Evolutionary conservation across 2,329 filamentous ascomycete genomes (phyloP), one percentile per base, ranked within the genome.

Genomic region (Ceratocystis huliohia): DNA sequence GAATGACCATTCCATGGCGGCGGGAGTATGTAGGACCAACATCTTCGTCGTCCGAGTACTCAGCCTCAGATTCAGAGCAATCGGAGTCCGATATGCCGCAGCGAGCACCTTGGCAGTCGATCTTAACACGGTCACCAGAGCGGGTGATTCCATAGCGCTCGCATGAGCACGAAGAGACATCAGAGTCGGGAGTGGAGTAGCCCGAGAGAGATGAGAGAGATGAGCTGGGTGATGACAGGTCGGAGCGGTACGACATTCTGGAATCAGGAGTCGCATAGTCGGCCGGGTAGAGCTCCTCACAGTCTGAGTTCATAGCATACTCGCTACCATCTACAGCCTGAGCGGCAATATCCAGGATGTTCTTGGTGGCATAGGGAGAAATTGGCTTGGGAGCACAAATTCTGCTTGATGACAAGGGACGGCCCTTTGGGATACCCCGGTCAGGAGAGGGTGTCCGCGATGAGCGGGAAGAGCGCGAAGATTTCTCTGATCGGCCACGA

Each of bases 131-230:
- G 77, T 95, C 88, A 74, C 92, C 91, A 76, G 88, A 87, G 78
- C 91, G 89, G 70, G 92, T 96, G 81, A 97, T 96, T 72, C 92
- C 93, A 80, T 94, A 96, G 79, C 92, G 89, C 77, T 96, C 91
- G 79, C 93, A 97, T 70, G 88, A 91, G 85, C 94, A 97, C 75
- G 82, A 83, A 73, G 83, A 87, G 78, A 85, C 86, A 73, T 88
- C 88, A 64, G 88, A 91, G 77, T 82, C 82, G 69, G 88, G 88
- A 69, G 86, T 89, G 81, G 89, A 91, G 76, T 90, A 92, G 72
- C 87, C 88, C 66, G 88, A 87, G 71, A 88, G 81, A 68, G 85
- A 87, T 46, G 88, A 87, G 71, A 88, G 81, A 68, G 85, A 87
- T 46, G 86, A 92, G 77, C 79, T 88, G 73, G 88, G 85, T 69